Evolutionary conservation across 768 basidiomycete species (phyloP), one percentile per base, ranked within the genome.

Genomic region (Pseudohyphozyma bogoriensis): DNA sequence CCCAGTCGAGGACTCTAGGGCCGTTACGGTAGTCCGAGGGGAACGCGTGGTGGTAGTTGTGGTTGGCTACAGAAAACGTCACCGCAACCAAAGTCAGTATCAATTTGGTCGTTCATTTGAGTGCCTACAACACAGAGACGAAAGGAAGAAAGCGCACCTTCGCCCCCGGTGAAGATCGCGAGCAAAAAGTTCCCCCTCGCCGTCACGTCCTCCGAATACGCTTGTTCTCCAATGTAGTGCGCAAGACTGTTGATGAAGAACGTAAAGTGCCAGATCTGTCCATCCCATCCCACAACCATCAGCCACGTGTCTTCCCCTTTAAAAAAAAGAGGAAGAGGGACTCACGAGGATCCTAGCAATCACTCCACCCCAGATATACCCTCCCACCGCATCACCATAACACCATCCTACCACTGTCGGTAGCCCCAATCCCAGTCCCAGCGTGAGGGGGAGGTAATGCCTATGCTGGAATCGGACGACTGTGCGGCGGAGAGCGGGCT

Each of bases 151-250:
- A 29, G 28, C 29, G 84, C 85, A 29, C 85, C 85, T 76, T 89
- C 86, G 26, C 86, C 85, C 40, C 81, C 79, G 0, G 85, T 86
- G 29, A 86, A 73, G 3, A 87, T 64, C 1, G 85, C 85, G 4
- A 87, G 74, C 64, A 87, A 86, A 33, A 86, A 70, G 69, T 83
- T 87, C 16, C 85, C 84, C 68, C 82, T 74, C 1, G 87, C 87
- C 4, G 85, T 85, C 66, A 88, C 80, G 66, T 88, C 87, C 65
- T 86, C 85, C 4, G 85, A 83, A 69, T 86, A 88, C 0, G 83
- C 85, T 65, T 88, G 86, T 24, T 87, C 69, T 12, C 87, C 87
- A 20, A 86, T 79, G 84, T 84, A 87, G 62, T 89, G 87, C 5
- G 87, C 86, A 9, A 89, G 85, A 83, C 83, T 85, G 63, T 85